Percentiles rank a stretch among this genome's conserved stretches.
Evolutionary conservation across 2,329 filamentous ascomycete genomes (phyloP).

Genomic region (Diplocarpon rosae): DNA sequence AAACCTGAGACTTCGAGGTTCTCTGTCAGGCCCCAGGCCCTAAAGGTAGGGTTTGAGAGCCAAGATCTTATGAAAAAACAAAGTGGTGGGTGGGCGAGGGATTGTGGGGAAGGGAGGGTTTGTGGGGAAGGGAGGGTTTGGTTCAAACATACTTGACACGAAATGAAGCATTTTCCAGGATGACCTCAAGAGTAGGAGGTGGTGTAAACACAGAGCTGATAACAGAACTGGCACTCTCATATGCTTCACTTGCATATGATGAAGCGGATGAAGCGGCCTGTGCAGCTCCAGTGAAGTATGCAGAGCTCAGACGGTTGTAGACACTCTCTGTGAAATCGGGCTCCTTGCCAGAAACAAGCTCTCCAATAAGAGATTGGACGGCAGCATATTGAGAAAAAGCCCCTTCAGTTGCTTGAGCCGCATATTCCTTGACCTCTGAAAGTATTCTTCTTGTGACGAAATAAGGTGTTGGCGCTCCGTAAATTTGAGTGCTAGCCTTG

Average conservation of each 20-base stretch:
- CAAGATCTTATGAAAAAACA: too few species aligned
- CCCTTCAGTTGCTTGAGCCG: slow-evolving; percentile 49
- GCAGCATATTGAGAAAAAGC: slow-evolving; percentile 55
- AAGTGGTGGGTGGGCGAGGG: too few species aligned
- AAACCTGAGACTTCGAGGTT: too few species aligned
- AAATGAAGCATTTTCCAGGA: slow-evolving; percentile 43
- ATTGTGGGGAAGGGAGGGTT: too few species aligned
- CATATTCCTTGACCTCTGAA: slow-evolving; percentile 44
- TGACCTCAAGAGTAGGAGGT: slow-evolving; percentile 44
- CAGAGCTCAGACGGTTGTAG: slow-evolving; percentile 57
- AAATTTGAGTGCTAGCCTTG: slow-evolving; percentile 25
- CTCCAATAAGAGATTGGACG: slow-evolving; percentile 62
- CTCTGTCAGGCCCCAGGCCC: too few species aligned
- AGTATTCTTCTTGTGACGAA: slow-evolving; percentile 32
- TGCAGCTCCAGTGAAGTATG: slow-evolving; percentile 54
- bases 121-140: too few species aligned
- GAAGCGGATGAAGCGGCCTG: slow-evolving; percentile 35
- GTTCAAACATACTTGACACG: slow-evolving; percentile 36
- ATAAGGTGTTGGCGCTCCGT: slow-evolving; percentile 25
- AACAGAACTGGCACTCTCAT: slow-evolving; percentile 33
- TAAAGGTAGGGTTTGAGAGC: too few species aligned
- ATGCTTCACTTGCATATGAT: slow-evolving; percentile 39
- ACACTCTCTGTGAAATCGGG: slow-evolving; percentile 74
- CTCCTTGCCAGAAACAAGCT: slow-evolving; percentile 67
- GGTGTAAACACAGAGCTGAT: slow-evolving; percentile 42